Evolutionary conservation across 805 yeast genomes (phyloP), one percentile per base, ranked within the genome.

Genomic region (Yamadazyma phyllophila): DNA sequence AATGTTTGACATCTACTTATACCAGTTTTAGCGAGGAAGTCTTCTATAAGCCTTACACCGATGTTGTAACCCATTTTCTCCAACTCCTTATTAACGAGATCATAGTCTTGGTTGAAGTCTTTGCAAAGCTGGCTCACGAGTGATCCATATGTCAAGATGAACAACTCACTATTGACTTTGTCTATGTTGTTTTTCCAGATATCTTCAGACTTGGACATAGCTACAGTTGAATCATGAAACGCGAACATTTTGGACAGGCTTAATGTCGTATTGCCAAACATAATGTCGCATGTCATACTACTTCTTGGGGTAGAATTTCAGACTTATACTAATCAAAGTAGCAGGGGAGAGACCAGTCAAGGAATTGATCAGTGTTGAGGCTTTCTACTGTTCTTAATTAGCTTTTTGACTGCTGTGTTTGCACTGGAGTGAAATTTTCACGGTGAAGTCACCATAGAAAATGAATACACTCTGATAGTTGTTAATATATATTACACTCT

Each of bases 61-160:
- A 94, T 94, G 61, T 88, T 90, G 64, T 91, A 88, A 1, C 99
- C 99, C 98, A 94, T 92, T 52, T 81, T 79, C 57, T 84, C 96
- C 41, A 94, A 73, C 60, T 92, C 96, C 42, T 73, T 71, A 60
- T 94, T 94, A 47, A 94, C 96, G 57, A 83, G 83, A 6, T 59
- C 61, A 62, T 88, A 91, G 63, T 91, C 87, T 51, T 80, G 76
- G 44, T 83, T 77, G 63, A 78, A 83, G 59, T 94, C 98, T 47
- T 83, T 80, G 61, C 96, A 90, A 43, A 94, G 69, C 59, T 92
- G 97, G 11, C 96, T 81, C 39, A 94, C 98, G 39, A 94, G 81
- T 2, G 96, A 83, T 8, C 99, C 99, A 58, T 94, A 94, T 1
- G 97, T 92, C 48, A 94, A 70, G n/a, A 96, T 88, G 66, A 94